phyloP scores from a whole-genome alignment of 164 flowering plant species.

The Malania oleifera region DNA sequence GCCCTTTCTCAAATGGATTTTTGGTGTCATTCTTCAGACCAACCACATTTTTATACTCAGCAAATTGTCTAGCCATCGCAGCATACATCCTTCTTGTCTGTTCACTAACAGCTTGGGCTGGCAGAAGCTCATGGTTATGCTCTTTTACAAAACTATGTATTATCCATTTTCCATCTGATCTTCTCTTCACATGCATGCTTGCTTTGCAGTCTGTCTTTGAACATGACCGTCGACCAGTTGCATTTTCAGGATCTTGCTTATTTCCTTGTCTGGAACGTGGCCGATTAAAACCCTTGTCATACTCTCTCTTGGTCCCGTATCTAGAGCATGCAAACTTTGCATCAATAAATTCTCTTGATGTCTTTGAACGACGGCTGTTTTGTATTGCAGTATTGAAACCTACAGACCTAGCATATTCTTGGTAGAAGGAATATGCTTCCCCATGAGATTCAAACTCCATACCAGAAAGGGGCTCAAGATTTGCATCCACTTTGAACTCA shows the following conservation, averaged over 20 bases:
- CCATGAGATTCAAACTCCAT: constrained; percentile 46
- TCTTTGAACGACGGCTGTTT: constrained; percentile 22
- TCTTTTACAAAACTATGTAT: constrained; percentile 22
- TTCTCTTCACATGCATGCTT: constrained; percentile 24
- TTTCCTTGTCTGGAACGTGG: constrained; percentile 33
- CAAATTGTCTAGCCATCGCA: constrained; percentile 48
- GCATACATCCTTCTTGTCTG: constrained; percentile 49
- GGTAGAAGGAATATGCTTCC: constrained; percentile 41
- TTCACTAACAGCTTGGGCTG: constrained; percentile 47
- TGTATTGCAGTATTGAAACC: constrained; percentile 21
- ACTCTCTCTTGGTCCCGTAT: constrained; percentile 37
- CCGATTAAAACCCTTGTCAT: constrained; percentile 24
- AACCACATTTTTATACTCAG: constrained; percentile 38
- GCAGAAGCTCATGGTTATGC: constrained; percentile 32
- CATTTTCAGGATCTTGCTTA: constrained; percentile 34
- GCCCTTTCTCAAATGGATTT: constrained; percentile 14
- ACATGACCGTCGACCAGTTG: constrained; percentile 17
- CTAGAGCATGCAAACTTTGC: constrained; percentile 27
- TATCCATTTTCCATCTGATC: constrained; percentile 23
- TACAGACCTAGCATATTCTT: constrained; percentile 40
- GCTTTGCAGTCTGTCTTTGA: constrained; percentile 24
- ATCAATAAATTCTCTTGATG: constrained; percentile 23
- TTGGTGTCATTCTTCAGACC: constrained; percentile 33
- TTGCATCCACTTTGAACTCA: constrained; percentile 28
- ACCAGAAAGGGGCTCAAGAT: constrained; percentile 40